Evolutionary conservation across 2,329 filamentous ascomycete genomes (phyloP), one percentile per base, ranked within the genome.

Genomic region (Epichloe hybrida): DNA sequence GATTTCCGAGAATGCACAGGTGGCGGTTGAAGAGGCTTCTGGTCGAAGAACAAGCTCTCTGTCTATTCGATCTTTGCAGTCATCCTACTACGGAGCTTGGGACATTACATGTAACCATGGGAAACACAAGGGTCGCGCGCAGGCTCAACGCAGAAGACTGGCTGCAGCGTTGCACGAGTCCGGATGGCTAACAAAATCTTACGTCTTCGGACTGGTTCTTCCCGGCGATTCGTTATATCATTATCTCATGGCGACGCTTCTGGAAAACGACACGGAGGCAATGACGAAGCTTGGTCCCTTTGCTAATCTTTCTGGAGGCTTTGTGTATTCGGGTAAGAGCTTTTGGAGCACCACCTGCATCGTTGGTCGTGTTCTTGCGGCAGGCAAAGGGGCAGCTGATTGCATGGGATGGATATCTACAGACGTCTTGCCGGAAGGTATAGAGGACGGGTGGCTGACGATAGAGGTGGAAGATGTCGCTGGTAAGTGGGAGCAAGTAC

Each of bases 331-430:
- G 4, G 73, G 73, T 2, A 81, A 79, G 67, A 84, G 80, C 54
- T 85, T 84, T 61, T 85, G 81, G 81, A 84, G 80, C 63, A 83
- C 77, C 1, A 72, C 75, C 12, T 84, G 80, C 59, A 71, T 85
- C 41, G 75, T 84, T 9, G 81, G 81, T 3, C 75, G 80, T 31
- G 79, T 85, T 3, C 66, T 85, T 36, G 80, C 80, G 34, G 80
- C 80, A 31, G 76, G 78, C 7, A 74, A 74, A 49, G 80, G 79
- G 3, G 75, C 80, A 15, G 74, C 74, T 0, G 81, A 84, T 60
- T 81, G 81, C 60, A 80, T 84, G 78, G 81, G 81, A 48, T 83
- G 81, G 81, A 71, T 85, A 49, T 82, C 79, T 11, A 81, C 76
- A 34, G 75, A 80, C 49, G 70, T 83, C 17, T 59, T 73, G 2